Evolutionary conservation across 345 rosid species (phyloP).

Genomic region (Balakata baccata): DNA sequence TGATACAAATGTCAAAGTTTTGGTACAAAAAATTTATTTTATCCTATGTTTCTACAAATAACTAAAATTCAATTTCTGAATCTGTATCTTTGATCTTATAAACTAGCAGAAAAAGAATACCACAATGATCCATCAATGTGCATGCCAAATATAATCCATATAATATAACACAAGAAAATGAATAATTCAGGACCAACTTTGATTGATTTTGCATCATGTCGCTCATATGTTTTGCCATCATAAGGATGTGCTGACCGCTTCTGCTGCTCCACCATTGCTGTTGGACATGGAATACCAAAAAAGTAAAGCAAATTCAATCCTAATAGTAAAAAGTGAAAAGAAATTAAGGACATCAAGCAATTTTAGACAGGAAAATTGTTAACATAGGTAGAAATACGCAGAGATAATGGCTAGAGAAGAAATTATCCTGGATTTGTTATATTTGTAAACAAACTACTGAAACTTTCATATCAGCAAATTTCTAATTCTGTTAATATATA

Average conservation of each 20-base stretch:
- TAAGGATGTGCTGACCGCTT: conserved; percentile 48
- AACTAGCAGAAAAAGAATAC: too few relatives aligned
- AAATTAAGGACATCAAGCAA: not conserved
- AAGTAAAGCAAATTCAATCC: too few relatives aligned
- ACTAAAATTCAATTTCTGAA: too few relatives aligned
- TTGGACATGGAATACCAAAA: conserved; percentile 17
- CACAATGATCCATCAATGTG: not conserved
- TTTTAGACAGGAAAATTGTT: not conserved
- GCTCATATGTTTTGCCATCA: conserved; percentile 60
- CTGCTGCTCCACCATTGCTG: conserved; percentile 48
- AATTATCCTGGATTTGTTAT: not conserved
- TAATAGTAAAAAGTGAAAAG: conserved; percentile 10
- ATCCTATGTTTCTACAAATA: too few relatives aligned
- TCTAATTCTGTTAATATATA: too few relatives aligned
- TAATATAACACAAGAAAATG: conserved; percentile 7
- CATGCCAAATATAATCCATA: conserved; percentile 9
- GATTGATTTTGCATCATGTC: conserved; percentile 48
- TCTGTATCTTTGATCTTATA: too few relatives aligned
- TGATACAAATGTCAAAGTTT: too few relatives aligned
- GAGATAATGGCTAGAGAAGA: conserved; percentile 3
- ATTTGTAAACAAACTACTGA: not conserved
- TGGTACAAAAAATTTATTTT: too few relatives aligned
- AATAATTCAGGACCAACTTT: conserved; percentile 55
- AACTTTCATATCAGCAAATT: too few relatives aligned
- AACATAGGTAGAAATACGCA: not conserved